Percentiles rank a stretch among this genome's conserved stretches.
These are phyloP conservation scores for Didymellaceae sp. DNA, from an alignment of 2,329 filamentous ascomycete species.

Conservation along the genomic window DNA sequence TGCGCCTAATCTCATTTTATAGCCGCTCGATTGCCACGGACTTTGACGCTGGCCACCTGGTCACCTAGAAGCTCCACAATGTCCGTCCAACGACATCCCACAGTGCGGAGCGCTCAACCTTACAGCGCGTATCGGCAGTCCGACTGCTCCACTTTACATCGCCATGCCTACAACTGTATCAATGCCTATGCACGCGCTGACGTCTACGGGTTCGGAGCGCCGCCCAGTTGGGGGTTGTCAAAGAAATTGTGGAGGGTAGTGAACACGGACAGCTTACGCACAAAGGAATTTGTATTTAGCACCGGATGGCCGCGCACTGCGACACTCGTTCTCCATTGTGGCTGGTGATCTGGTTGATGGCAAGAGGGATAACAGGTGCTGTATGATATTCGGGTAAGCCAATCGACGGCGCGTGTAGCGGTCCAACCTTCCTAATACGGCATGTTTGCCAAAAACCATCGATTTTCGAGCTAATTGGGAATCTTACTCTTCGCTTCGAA, in stretches of 20 bases:
- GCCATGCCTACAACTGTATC: too few relatives aligned
- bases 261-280: too few relatives aligned
- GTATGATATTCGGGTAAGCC: too few relatives aligned
- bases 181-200: too few relatives aligned
- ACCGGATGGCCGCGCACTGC: too few relatives aligned
- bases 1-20: not conserved
- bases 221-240: too few relatives aligned
- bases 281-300: too few relatives aligned
- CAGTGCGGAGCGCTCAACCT: not conserved
- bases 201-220: not conserved
- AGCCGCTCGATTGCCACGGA: not conserved
- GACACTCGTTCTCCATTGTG: too few relatives aligned
- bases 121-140: not conserved
- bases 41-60: slow-evolving; percentile 9
- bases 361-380: too few relatives aligned
- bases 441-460: not conserved
- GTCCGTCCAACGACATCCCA: not conserved
- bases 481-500: not conserved
- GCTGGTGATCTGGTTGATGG: too few relatives aligned
- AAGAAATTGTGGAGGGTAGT: too few relatives aligned
- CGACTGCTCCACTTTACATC: not conserved
- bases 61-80: not conserved
- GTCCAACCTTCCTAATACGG: not conserved
- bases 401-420: not conserved
- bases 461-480: slow-evolving; percentile 2